Evolutionary conservation across 768 basidiomycete genomes (phyloP).

Genomic region (Cystofilobasidium capitatum): DNA sequence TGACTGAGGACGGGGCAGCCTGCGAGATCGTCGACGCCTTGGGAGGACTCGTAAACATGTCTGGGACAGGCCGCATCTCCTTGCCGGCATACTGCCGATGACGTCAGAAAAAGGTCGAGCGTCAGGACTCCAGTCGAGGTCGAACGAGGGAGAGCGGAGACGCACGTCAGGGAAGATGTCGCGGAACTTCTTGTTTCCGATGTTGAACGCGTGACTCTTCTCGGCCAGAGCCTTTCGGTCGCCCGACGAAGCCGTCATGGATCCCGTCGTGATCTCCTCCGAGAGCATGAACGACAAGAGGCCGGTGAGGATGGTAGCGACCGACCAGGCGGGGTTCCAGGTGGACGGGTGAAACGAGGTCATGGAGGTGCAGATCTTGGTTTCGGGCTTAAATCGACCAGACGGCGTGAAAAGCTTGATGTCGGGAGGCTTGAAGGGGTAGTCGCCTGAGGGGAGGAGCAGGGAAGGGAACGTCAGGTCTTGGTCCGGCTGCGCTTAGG

Average conservation of each 20-base stretch:
- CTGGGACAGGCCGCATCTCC: conserved; percentile 10
- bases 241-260: conserved; percentile 63
- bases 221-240: conserved; percentile 70
- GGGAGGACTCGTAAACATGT: conserved; percentile 13
- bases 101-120: neutral
- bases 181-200: conserved; percentile 61
- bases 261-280: conserved; percentile 94
- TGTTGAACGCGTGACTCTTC: conserved; percentile 77
- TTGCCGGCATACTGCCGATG: conserved; percentile 10
- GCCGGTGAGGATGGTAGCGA: conserved; percentile 87
- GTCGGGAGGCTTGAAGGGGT: conserved; percentile 42
- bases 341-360: conserved; percentile 33
- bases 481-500: conserved; percentile 46
- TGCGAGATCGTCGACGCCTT: neutral
- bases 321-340: conserved; percentile 69
- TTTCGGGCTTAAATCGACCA: conserved; percentile 80
- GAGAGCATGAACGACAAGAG: conserved; percentile 88
- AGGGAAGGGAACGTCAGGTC: neutral
- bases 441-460: conserved; percentile 46
- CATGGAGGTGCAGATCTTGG: conserved; percentile 97
- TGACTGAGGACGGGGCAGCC: conserved; percentile 10
- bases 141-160: conserved; percentile 25
- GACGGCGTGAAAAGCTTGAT: conserved; percentile 83
- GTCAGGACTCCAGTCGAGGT: no score
- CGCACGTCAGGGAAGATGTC: conserved; percentile 83